phyloP scores from a whole-genome alignment of 106 monocot species.

The Posidonia australis region DNA sequence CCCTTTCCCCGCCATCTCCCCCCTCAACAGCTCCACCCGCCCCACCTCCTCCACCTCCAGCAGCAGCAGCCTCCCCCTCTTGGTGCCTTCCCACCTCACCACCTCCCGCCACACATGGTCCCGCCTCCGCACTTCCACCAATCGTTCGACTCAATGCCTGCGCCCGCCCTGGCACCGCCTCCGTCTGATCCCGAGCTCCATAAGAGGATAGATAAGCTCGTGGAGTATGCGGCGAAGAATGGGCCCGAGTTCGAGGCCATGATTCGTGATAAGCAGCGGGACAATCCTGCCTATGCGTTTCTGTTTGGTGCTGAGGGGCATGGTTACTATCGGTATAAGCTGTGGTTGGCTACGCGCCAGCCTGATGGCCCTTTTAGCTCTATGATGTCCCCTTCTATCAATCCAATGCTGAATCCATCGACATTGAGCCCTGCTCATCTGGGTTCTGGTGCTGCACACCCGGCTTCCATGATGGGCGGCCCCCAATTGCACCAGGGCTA shows the following conservation, averaged over 20 bases:
- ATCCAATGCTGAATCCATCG: constrained; percentile 29
- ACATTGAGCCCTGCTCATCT: constrained; percentile 18
- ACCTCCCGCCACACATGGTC: constrained; percentile 37
- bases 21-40: constrained; percentile 52
- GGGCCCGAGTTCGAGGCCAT: constrained; percentile 90
- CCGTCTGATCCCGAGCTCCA: constrained; percentile 84
- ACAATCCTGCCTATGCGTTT: constrained; percentile 84
- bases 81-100: constrained; percentile 8
- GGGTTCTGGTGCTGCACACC: constrained; percentile 17
- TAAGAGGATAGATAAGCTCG: constrained; percentile 81
- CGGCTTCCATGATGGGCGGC: constrained; percentile 29
- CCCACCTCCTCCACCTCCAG: constrained; percentile 30
- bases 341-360: constrained; percentile 37
- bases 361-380: constrained; percentile 33
- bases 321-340: constrained; percentile 73
- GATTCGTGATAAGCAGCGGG: constrained; percentile 88
- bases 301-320: constrained; percentile 91
- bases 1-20: constrained; percentile 37
- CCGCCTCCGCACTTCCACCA: constrained; percentile 39
- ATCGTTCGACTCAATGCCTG: constrained; percentile 40
- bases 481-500: constrained; percentile 42
- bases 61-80: constrained; percentile 43
- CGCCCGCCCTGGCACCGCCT: constrained; percentile 30
- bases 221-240: constrained; percentile 77
- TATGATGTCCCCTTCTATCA: constrained; percentile 27